These are phyloP conservation scores for Penicillium sp. DNA, from an alignment of 2,329 filamentous ascomycete genomes.

Conservation along the genomic window DNA sequence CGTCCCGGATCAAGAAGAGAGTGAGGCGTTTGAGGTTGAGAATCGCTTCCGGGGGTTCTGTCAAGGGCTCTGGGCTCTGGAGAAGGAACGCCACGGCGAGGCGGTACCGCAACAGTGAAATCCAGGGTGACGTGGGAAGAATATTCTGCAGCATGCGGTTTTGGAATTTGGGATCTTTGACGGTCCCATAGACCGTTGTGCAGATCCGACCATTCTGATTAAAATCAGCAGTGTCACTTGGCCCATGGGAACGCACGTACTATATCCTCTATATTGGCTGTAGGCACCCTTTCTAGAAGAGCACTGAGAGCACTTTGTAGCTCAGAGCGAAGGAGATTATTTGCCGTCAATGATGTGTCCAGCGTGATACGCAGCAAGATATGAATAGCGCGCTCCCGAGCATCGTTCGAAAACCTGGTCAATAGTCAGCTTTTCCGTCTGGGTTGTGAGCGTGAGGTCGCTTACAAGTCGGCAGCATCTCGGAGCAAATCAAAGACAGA, in stretches of 20 bases:
- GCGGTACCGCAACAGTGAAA: slow-evolving; percentile 41
- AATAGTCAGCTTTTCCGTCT: slow-evolving; percentile 9
- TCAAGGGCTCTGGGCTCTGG: slow-evolving; percentile 26
- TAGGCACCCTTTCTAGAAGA: slow-evolving; percentile 28
- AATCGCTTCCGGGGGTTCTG: slow-evolving; percentile 25
- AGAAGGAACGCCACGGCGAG: slow-evolving; percentile 40
- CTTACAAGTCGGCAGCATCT: slow-evolving; percentile 33
- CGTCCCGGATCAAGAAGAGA: slow-evolving; percentile 25
- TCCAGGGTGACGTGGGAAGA: slow-evolving; percentile 34
- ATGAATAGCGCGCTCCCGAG: slow-evolving; percentile 31
- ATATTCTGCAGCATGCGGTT: slow-evolving; percentile 42
- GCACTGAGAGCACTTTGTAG: slow-evolving; percentile 35
- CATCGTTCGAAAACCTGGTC: slow-evolving; percentile 34
- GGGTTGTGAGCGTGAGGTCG: background rate
- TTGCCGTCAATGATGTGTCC: slow-evolving; percentile 33
- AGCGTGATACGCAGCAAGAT: slow-evolving; percentile 39
- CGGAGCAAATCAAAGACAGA: slow-evolving; percentile 37
- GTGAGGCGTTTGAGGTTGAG: slow-evolving; percentile 33
- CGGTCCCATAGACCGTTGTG: slow-evolving; percentile 31
- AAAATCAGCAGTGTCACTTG: slow-evolving; percentile 8
- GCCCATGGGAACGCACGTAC: slow-evolving; percentile 14
- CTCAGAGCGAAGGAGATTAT: slow-evolving; percentile 30
- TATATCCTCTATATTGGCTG: slow-evolving; percentile 18
- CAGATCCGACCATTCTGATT: slow-evolving; percentile 32
- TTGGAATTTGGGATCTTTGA: slow-evolving; percentile 39